phyloP scores from a whole-genome alignment of 352 stramenopile genomes.

The Aphanomyces cochlioides region DNA sequence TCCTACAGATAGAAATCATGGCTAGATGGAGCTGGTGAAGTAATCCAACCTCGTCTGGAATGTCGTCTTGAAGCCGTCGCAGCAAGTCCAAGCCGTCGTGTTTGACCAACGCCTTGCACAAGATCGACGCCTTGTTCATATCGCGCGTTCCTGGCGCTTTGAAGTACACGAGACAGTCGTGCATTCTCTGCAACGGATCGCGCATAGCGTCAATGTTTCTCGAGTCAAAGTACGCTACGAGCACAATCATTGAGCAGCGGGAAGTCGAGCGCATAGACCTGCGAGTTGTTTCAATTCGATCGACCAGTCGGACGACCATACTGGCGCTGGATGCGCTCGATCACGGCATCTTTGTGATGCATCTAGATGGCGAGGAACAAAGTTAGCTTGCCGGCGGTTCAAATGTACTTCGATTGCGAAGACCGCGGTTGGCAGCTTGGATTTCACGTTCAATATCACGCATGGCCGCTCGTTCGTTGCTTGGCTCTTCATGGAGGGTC shows the following conservation, averaged over 20 bases:
- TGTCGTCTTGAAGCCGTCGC: neutral
- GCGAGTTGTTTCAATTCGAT: neutral
- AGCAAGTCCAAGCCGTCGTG: slow-evolving; percentile 20
- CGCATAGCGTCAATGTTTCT: neutral
- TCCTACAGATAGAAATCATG: neutral
- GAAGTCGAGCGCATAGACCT: neutral
- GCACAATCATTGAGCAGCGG: neutral
- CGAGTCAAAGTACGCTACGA: neutral
- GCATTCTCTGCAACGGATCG: neutral
- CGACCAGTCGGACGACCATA: slow-evolving; percentile 1
- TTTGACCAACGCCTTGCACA: slow-evolving; percentile 26
- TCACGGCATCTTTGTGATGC: neutral
- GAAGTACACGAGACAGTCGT: slow-evolving; percentile 7
- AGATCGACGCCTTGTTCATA: slow-evolving; percentile 13
- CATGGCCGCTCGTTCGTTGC: neutral
- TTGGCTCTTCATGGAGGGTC: neutral
- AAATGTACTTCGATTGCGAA: no score
- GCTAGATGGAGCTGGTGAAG: neutral
- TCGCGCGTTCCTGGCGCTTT: slow-evolving; percentile 16
- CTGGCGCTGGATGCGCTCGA: neutral
- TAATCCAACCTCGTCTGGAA: neutral
- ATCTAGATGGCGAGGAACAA: no score
- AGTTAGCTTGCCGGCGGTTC: no score
- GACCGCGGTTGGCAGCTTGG: neutral
- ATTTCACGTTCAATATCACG: slow-evolving; percentile 25